Conservation (phyloP, 2,329 filamentous ascomycete genomes). For the Trichoderma pleuroti region DNA sequence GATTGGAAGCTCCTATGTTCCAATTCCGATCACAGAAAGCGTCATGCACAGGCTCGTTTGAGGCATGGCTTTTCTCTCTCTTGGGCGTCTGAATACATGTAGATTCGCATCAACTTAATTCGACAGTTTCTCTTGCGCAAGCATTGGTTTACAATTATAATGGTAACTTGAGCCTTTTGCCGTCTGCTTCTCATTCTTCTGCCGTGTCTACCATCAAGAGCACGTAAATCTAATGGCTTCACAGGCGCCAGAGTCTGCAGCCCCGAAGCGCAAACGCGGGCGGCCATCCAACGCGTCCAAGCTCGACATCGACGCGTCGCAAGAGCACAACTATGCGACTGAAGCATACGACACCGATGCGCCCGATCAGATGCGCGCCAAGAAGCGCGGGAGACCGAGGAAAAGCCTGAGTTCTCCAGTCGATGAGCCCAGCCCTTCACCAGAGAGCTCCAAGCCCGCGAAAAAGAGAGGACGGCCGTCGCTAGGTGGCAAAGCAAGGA, state of each 20-base stretch:
- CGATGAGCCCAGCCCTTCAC: background rate
- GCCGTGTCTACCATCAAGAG: background rate
- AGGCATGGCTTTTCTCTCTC: background rate
- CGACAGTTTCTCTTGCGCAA: background rate
- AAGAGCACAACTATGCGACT: slow-evolving; percentile 20
- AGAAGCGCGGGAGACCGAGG: slow-evolving; percentile 28
- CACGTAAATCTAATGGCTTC: background rate
- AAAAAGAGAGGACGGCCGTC: slow-evolving; percentile 32
- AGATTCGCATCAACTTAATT: background rate
- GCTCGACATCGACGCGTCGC: slow-evolving; percentile 28
- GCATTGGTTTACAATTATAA: background rate
- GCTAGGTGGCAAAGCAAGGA: slow-evolving; percentile 6
- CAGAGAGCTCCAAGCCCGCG: background rate
- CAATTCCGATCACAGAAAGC: background rate
- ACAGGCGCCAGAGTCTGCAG: slow-evolving; percentile 29
- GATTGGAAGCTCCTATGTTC: background rate
- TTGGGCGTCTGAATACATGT: background rate
- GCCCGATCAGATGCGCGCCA: slow-evolving; percentile 26
- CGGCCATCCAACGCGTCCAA: slow-evolving; percentile 42
- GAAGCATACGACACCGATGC: slow-evolving; percentile 24
- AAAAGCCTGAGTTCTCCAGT: background rate
- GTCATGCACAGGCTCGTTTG: background rate
- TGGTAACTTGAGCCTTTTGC: background rate
- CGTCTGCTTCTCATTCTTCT: background rate
- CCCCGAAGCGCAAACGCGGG: slow-evolving; percentile 43